Evolutionary conservation across 1,284 basidiomycete genomes (phyloP).

Genomic region (Ustilago tritici): DNA sequence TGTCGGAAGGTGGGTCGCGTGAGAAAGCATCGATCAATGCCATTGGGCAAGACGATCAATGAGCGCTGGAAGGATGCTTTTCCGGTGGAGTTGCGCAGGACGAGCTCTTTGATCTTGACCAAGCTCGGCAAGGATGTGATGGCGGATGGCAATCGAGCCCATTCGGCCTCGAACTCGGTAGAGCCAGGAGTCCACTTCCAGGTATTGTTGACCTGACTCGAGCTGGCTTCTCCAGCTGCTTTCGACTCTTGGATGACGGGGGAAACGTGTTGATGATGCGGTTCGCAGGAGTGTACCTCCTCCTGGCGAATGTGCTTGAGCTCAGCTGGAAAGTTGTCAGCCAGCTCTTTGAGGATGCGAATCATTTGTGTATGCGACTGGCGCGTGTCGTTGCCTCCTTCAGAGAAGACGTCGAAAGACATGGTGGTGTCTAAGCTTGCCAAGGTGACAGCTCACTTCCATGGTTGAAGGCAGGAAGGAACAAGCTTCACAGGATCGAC

Average conservation of each 20-base stretch:
- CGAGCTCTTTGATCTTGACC: conserved; percentile 21
- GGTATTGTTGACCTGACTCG: conserved; percentile 12
- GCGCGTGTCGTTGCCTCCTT: conserved; percentile 14
- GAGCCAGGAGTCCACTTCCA: not conserved
- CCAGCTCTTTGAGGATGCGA: conserved; percentile 20
- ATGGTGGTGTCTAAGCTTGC: not conserved
- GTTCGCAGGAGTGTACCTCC: not conserved
- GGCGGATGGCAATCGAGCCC: conserved; percentile 31
- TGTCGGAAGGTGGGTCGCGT: conserved; percentile 28
- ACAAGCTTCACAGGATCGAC: not conserved
- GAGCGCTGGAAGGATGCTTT: conserved; percentile 17
- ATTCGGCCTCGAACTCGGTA: conserved; percentile 30
- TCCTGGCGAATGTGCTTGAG: conserved; percentile 19
- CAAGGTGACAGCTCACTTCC: not conserved
- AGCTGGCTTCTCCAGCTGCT: conserved; percentile 12
- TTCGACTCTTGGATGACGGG: conserved; percentile 1
- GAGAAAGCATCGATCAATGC: conserved; percentile 33
- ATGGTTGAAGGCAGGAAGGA: not conserved
- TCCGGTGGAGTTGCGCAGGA: conserved; percentile 20
- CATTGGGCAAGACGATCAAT: conserved; percentile 19
- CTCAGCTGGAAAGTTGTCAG: conserved; percentile 16
- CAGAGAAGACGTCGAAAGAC: conserved; percentile 14
- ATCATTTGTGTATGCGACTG: conserved; percentile 17
- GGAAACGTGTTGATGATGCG: not conserved
- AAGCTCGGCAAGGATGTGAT: conserved; percentile 23